Evolutionary conservation across 169 alveolate species (phyloP), one percentile per base, ranked within the genome.

Genomic region (Hepatocystis sp.): DNA sequence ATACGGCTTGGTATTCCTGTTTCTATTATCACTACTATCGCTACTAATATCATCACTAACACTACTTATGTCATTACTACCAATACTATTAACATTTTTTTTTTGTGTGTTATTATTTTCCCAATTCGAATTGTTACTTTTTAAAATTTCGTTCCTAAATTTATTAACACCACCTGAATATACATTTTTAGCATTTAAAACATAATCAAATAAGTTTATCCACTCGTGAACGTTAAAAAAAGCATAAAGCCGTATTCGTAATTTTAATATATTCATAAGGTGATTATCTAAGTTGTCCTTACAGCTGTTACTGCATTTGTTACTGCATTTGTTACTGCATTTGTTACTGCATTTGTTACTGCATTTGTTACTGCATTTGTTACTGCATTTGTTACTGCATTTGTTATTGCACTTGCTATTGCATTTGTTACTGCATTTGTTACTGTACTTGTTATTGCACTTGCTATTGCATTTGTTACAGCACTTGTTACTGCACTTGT

Each of bases 221-320:
- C 89, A 81, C 2, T 81, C 63, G 15, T 63, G 60, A 7, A 60
- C 66, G 21, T 81, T 81, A 81, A 47, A 81, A 61, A 81, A 30
- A 4, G 68, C 23, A 40, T 61, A 46, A 5, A 39, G 30, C 2
- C 21, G 40, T 25, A 81, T 81, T 28, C 89, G 60, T 21, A 30
- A 39, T 81, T 81, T 61, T 44, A 81, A 65, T 27, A 81, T 15
- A 0, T 61, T 52, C 19, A 30, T 30, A 17, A 81, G 34, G 21
- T 32, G 23, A 7, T 34, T 46, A 11, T 81, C 19, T 34, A 81
- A 4, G 27, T 32, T 61, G n/a, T n/a, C n/a, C n/a, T n/a, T n/a
- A n/a, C n/a, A n/a, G n/a, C n/a, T n/a, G n/a, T n/a, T n/a, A n/a
- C n/a, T n/a, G n/a, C n/a, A n/a, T n/a, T n/a, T n/a, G n/a, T n/a